Base-by-base conservation (phyloP, 805 yeast genomes). In the Candida ovalis region DNA sequence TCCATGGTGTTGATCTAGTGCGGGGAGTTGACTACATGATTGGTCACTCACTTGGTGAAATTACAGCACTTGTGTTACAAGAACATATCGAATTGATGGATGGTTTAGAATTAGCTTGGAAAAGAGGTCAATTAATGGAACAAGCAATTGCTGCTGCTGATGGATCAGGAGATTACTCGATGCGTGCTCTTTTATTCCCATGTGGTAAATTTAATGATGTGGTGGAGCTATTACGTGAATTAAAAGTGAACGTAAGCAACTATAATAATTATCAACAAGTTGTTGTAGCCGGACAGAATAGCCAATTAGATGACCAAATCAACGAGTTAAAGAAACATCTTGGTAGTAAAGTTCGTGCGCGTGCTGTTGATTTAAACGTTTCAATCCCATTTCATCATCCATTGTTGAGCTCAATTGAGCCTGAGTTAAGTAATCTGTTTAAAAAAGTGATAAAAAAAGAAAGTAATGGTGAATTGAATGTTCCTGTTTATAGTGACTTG, bases 21-120 rank as follows among this genome's bases (percentile, higher is more conserved):
- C 36, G 50, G 13, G 24, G 22, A 6, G 46, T 58, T 1, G 60
- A 64, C 40, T 61, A 53, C 44, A 49, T 59, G 30, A 35, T 69
- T 9, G 73, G 73, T 9, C 73, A 68, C 48, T 67, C 72, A 5
- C 46, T 69, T 22, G 73, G 73, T 1, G 73, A 69, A 40, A 61
- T 69, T 5, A 53, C 65, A 18, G 47, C 59, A 3, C 40, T 69
- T 33, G 66, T 60, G 2, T 36, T 62, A 4, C 70, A 64, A 50
- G 62, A 49, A 4, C 53, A 55, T 0, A 40, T 69, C 1, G 25
- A 60, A 0, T 56, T 66, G 27, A 57, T 54, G 6, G 41, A 61
- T 15, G 67, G 66, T 2, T 44, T 69, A 8, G 27, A 42, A 2
- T 41, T 67, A 2, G 63, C 67, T 2, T 51, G 58, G 33, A 25